Base-by-base conservation (phyloP, 73 alveolate species). In the Effrenium voratum region DNA sequence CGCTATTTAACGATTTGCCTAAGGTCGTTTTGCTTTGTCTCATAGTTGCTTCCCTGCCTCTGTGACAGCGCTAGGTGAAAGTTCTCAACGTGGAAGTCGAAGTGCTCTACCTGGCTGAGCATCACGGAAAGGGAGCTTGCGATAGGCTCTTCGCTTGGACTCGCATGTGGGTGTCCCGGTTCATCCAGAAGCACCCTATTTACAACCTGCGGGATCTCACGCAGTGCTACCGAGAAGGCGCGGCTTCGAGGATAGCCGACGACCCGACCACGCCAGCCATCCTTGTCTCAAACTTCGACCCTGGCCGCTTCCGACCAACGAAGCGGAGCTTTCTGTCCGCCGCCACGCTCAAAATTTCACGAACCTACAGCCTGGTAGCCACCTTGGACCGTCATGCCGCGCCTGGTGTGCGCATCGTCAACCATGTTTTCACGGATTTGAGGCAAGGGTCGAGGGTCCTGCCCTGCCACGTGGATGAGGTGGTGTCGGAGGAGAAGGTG, bases 271-370 rank as follows among this genome's bases (percentile, higher is more conserved):
- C 72, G n/a, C 45, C 91, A 30, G 32, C 3, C 36, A 1, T 80
- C 26, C 8, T 34, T 16, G 24, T 22, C 26, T 19, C 70, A 1
- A 47, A 24, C 2, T 80, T 44, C 47, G 91, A 80, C 26, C 91
- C 91, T 19, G 91, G 91, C 26, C 72, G 1, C 12, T 52, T 36
- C 46, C 91, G 91, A 2, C 91, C 91, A 15, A 3, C 91, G 22
- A 30, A 4, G 41, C 86, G 86, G 28, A 1, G 8, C 13, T 40
- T 2, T 45, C 34, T 75, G 86, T 6, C n/a, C 34, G 86, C 57
- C 52, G 36, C 52, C 3, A 36, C 26, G 34, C 26, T 75, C 86
- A 75, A 75, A 36, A 41, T 75, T 13, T 40, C 59, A 6, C 26
- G 86, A 75, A 75, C 86, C 3, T 52, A 52, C 63, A n/a, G n/a